A percentile compares a stretch with the other conserved stretches of the same genome.
These are phyloP conservation scores for Coriaria nepalensis DNA, from an alignment of 306 rosid species.

Conservation along the genomic window DNA sequence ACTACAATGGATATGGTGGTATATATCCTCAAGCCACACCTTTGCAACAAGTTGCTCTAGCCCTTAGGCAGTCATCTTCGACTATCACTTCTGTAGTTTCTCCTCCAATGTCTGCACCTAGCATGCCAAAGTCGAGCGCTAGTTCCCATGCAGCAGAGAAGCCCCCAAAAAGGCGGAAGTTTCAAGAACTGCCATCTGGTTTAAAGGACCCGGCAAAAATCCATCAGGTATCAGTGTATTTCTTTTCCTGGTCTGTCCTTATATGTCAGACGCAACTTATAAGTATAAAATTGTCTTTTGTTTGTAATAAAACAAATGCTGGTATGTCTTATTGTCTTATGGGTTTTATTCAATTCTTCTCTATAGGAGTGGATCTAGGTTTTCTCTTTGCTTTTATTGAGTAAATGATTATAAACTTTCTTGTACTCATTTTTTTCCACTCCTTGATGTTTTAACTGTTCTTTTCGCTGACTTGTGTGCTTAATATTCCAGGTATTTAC, in stretches of 20 bases:
- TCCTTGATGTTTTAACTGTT: neutral
- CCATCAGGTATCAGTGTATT: slow-evolving; percentile 58
- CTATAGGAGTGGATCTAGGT: too few relatives aligned
- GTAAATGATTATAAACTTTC: too few relatives aligned
- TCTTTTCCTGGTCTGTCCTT: slow-evolving; percentile 4
- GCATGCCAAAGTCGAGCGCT: slow-evolving; percentile 23
- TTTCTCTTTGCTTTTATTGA: too few relatives aligned
- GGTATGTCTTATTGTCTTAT: too few relatives aligned
- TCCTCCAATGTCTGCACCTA: slow-evolving; percentile 33
- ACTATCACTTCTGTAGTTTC: slow-evolving; percentile 43
- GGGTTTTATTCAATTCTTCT: too few relatives aligned
- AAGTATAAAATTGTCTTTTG: too few relatives aligned
- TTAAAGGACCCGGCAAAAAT: slow-evolving; percentile 32
- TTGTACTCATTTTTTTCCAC: slow-evolving; percentile 1
- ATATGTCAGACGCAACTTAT: too few relatives aligned
- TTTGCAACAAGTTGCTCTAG: slow-evolving; percentile 91
- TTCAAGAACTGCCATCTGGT: slow-evolving; percentile 68
- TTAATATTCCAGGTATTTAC: slow-evolving; percentile 96
- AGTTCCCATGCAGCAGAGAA: slow-evolving; percentile 44
- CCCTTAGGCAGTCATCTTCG: slow-evolving; percentile 57
- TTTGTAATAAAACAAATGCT: too few relatives aligned
- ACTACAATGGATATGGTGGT: slow-evolving; percentile 87
- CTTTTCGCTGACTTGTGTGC: slow-evolving; percentile 51
- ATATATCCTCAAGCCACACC: slow-evolving; percentile 96
- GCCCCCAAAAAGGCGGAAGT: slow-evolving; percentile 59